Conservation (phyloP, 73 alveolate genomes). For the Stentor coeruleus region DNA sequence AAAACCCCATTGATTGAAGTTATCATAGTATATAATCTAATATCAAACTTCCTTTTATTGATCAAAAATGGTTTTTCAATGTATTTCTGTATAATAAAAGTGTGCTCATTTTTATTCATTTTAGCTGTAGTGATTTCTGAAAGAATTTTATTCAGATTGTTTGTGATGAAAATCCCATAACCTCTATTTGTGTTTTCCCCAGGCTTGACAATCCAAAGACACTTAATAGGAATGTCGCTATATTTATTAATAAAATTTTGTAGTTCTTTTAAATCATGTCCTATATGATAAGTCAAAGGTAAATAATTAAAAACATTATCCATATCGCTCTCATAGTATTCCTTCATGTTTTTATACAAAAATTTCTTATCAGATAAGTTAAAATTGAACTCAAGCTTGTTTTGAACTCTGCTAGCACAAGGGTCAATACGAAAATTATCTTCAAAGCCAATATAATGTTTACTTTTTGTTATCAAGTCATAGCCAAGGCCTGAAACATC, state of each 20-base stretch:
- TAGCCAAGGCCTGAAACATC: slow-evolving; percentile 5
- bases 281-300: slow-evolving; percentile 78
- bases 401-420: slow-evolving; percentile 27
- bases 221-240: slow-evolving; percentile 30
- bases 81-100: slow-evolving; percentile 75
- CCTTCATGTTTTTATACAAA: slow-evolving; percentile 73
- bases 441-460: not conserved
- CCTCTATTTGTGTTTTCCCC: slow-evolving; percentile 93
- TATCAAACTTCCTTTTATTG: slow-evolving; percentile 84
- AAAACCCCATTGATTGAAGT: slow-evolving; percentile 70
- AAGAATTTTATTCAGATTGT: slow-evolving; percentile 27
- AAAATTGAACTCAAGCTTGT: slow-evolving; percentile 66
- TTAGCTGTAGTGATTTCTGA: not conserved
- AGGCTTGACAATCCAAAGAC: slow-evolving; percentile 85
- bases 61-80: slow-evolving; percentile 82
- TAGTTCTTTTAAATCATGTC: slow-evolving; percentile 55
- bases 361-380: slow-evolving; percentile 77
- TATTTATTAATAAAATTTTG: slow-evolving; percentile 38
- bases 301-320: slow-evolving; percentile 58
- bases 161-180: slow-evolving; percentile 49
- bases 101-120: slow-evolving; percentile 36
- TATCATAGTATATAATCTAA: slow-evolving; percentile 67
- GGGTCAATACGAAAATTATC: not conserved
- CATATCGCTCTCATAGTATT: slow-evolving; percentile 52
- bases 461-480: slow-evolving; percentile 21